Conservation (phyloP, 2,329 filamentous ascomycete species). For the Pseudogymnoascus sp. region DNA sequence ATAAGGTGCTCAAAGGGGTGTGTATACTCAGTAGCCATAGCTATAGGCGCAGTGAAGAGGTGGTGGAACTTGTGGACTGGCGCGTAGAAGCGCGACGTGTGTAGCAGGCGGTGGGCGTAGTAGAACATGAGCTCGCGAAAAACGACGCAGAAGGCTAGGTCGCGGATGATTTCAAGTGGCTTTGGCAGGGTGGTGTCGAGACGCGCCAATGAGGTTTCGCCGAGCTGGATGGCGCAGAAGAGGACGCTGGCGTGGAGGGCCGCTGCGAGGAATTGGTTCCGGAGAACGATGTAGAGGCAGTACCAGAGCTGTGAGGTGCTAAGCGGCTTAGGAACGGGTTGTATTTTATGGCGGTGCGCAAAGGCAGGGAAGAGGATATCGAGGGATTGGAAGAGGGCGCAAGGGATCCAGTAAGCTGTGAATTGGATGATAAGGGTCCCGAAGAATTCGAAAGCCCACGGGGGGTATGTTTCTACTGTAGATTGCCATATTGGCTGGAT, state of each 20-base stretch:
- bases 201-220: too few relatives aligned
- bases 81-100: conserved; percentile 40
- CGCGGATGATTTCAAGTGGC: too few relatives aligned
- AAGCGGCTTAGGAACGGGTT: conserved; percentile 43
- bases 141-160: conserved; percentile 30
- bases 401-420: conserved; percentile 41
- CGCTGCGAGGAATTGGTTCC: conserved; percentile 40
- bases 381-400: conserved; percentile 35
- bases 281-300: conserved; percentile 37
- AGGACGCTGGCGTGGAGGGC: conserved; percentile 24
- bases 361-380: conserved; percentile 39
- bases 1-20: conserved; percentile 48
- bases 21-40: conserved; percentile 48
- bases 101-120: conserved; percentile 46
- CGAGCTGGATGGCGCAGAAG: too few relatives aligned
- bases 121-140: conserved; percentile 47
- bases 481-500: background rate
- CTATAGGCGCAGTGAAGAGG: conserved; percentile 47
- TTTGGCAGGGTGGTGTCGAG: too few relatives aligned
- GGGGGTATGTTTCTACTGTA: conserved; percentile 19
- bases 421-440: conserved; percentile 35
- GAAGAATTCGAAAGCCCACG: conserved; percentile 33
- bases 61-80: conserved; percentile 50
- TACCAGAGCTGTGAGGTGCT: conserved; percentile 36
- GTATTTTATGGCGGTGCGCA: conserved; percentile 45